These are phyloP conservation scores for Leptographium galeiforme DNA, from an alignment of 2,329 filamentous ascomycete species.

Conservation along the genomic window DNA sequence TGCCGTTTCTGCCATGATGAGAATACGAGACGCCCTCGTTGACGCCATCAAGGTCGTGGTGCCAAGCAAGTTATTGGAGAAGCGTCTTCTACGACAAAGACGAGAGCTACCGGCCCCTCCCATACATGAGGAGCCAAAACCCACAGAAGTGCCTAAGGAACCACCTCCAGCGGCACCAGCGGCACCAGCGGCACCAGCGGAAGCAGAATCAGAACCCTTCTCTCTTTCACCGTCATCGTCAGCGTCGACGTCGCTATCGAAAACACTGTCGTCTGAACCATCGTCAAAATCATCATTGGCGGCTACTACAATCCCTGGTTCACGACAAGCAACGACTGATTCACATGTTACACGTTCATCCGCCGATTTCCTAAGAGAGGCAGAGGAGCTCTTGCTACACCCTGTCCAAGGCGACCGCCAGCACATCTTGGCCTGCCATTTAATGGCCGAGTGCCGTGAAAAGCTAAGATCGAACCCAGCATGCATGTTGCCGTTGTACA, in stretches of 20 bases:
- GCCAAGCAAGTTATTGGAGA: conserved; percentile 45
- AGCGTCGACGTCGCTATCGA: not conserved
- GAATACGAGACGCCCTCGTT: conserved; percentile 39
- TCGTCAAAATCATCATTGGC: not conserved
- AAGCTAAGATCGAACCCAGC: conserved; percentile 36
- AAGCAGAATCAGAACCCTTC: not conserved
- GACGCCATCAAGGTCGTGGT: conserved; percentile 45
- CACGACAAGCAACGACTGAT: not conserved
- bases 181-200: conserved; percentile 14
- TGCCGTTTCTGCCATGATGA: conserved; percentile 44
- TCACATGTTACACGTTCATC: conserved; percentile 16
- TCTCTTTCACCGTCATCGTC: not conserved
- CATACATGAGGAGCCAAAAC: not conserved
- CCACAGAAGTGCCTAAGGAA: not conserved
- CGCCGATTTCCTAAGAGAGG: conserved; percentile 43
- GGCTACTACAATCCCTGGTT: not conserved
- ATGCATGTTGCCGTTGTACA: conserved; percentile 55
- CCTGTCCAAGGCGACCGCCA: conserved; percentile 33
- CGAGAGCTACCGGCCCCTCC: not conserved
- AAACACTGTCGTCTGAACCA: not conserved
- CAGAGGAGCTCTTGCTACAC: conserved; percentile 36
- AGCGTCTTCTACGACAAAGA: conserved; percentile 39
- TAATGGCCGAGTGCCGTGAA: conserved; percentile 42
- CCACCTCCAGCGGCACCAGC: too few relatives aligned
- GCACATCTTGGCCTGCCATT: conserved; percentile 28